Evolutionary conservation across 1,139 yeast species (phyloP).

Genomic region (Scheffersomyces titani): DNA sequence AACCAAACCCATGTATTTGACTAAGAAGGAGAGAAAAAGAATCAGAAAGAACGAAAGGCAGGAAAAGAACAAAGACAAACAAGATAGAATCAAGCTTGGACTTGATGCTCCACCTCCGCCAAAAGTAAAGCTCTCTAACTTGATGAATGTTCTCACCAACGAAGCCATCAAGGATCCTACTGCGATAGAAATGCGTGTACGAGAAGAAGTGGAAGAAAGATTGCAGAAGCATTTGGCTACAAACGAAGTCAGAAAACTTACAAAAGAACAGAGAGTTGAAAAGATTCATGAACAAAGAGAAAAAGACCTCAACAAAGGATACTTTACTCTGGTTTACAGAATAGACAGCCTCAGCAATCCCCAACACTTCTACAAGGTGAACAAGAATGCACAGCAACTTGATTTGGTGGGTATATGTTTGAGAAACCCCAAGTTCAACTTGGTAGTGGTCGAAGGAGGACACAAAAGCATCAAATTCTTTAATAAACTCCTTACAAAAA

Average conservation of each 20-base stretch:
- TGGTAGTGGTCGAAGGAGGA: constrained; percentile 77
- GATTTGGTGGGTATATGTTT: constrained; percentile 61
- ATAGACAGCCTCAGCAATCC: constrained; percentile 59
- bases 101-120: constrained; percentile 88
- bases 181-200: constrained; percentile 72
- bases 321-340: constrained; percentile 59
- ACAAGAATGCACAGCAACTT: constrained; percentile 75
- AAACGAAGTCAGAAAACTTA: constrained; percentile 64
- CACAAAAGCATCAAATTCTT: constrained; percentile 60
- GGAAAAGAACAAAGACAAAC: constrained; percentile 64
- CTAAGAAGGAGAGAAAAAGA: constrained; percentile 76
- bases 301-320: constrained; percentile 48
- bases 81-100: constrained; percentile 78
- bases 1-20: constrained; percentile 56
- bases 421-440: constrained; percentile 44
- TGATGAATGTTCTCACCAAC: constrained; percentile 82
- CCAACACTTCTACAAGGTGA: constrained; percentile 71
- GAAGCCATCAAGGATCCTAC: constrained; percentile 94
- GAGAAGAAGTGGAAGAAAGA: constrained; percentile 67
- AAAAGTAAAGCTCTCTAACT: constrained; percentile 77
- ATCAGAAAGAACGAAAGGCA: constrained; percentile 72
- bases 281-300: constrained; percentile 52
- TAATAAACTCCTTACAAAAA: constrained; percentile 56
- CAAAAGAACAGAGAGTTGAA: constrained; percentile 54
- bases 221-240: constrained; percentile 56